These are phyloP conservation scores for Fomitopsis palustris DNA, from an alignment of 1,284 basidiomycete genomes.

Conservation along the genomic window DNA sequence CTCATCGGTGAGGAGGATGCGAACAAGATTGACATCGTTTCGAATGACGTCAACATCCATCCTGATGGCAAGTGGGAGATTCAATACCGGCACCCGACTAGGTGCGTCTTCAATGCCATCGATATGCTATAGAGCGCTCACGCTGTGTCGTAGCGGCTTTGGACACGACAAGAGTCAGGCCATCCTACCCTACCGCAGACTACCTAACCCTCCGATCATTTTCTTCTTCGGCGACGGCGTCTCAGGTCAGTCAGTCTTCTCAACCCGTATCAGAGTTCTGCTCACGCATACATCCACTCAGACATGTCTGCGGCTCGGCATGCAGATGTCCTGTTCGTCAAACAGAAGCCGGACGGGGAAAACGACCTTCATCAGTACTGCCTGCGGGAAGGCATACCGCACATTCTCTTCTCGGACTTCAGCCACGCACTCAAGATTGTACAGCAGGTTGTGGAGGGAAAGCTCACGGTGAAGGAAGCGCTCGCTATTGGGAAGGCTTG, in stretches of 20 bases:
- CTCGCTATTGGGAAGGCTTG: conserved; percentile 25
- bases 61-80: conserved; percentile 80
- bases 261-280: neutral
- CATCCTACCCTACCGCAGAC: conserved; percentile 80
- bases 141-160: conserved; percentile 50
- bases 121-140: neutral
- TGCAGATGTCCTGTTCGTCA: conserved; percentile 90
- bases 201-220: conserved; percentile 70
- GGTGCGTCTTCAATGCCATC: conserved; percentile 37
- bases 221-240: conserved; percentile 98
- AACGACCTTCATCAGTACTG: conserved; percentile 87
- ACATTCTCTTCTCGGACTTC: conserved; percentile 69
- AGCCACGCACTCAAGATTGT: conserved; percentile 57
- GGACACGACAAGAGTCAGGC: conserved; percentile 94
- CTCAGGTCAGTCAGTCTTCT: conserved; percentile 53
- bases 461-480: conserved; percentile 44
- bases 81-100: conserved; percentile 84
- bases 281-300: conserved; percentile 22
- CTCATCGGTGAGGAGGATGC: conserved; percentile 75
- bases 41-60: conserved; percentile 76
- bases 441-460: conserved; percentile 59
- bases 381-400: conserved; percentile 59
- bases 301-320: conserved; percentile 89
- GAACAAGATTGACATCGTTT: conserved; percentile 80
- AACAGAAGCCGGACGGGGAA: conserved; percentile 72